Evolutionary conservation across 2,329 filamentous ascomycete species (phyloP), one percentile per base, ranked within the genome.

Genomic region (Albifimbria verrucaria): DNA sequence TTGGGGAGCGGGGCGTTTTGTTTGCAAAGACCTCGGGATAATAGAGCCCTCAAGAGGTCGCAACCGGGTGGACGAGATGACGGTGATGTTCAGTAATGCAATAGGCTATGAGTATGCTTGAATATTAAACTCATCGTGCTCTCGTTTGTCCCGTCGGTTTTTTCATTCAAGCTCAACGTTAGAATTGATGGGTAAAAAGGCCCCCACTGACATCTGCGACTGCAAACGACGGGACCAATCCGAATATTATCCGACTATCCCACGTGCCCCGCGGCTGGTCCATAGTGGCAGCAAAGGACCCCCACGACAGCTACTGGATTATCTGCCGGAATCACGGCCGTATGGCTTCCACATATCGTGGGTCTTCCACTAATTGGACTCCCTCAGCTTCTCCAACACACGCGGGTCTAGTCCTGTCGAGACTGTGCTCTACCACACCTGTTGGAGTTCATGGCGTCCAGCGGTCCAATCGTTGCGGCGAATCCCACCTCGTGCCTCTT

Each of bases 401-500:
- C 11, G 42, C 22, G 18, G 12, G 42, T 20, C 42, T 23, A 44
- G 42, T 23, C 22, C 7, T 4, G 15, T 21, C 17, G 42, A 44
- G 18, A 18, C 36, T 45, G 54, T 58, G 41, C 52, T 53, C 48
- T 42, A 53, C 28, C 21, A 36, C 49, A 41, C 54, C 47, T 50
- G 28, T 28, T 47, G 54, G 22, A 48, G 52, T 55, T 52, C 45
- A 50, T 48, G 12, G 23, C 21, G 12, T 49, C 55, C 50, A 48
- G 44, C 44, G 56, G 50, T 52, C 68, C 68, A 70, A 70, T 70
- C 60, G 58, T 52, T 49, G 55, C 52, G 32, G 45, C 58, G 54
- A 52, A 59, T 63, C 46, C 32, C 45, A 58, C 67, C 68, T 62
- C 68, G 68, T 70, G 68, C 63, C 57, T 58, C 54, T 65, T 60